Evolutionary conservation across 768 basidiomycete genomes (phyloP), one percentile per base, ranked within the genome.

Genomic region (Fomitopsis serialis): DNA sequence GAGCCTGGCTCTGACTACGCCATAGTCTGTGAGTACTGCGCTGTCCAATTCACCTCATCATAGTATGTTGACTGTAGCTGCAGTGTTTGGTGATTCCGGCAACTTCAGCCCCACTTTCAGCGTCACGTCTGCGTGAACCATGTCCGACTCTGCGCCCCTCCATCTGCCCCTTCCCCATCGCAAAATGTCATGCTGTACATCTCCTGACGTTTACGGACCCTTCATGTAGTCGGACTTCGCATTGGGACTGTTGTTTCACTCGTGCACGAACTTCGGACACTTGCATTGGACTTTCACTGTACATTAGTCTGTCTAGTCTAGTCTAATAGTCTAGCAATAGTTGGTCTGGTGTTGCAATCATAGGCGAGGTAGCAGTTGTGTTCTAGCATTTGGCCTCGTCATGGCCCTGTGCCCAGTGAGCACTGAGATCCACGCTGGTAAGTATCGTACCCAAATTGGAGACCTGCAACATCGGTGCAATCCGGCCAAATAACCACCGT

Each of bases 31-130:
- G 56, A 70, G 77, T 72, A 48, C 6, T 24, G n/a, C n/a, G n/a
- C n/a, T n/a, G n/a, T n/a, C n/a, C n/a, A n/a, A n/a, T n/a, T n/a
- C n/a, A n/a, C n/a, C n/a, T n/a, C n/a, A n/a, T n/a, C n/a, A n/a
- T n/a, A n/a, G n/a, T n/a, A n/a, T n/a, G n/a, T n/a, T n/a, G n/a
- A n/a, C n/a, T n/a, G 29, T 11, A 6, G 29, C 29, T 32, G 29
- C 11, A 77, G 77, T 78, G 42, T 75, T 76, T 51, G 76, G 77
- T 21, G 75, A 77, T 58, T 78, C 77, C 35, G 75, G 74, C 29
- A 72, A 78, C 60, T 62, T 61, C 50, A 76, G 74, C 57, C 66
- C 68, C 1, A 50, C 54, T 25, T 77, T 76, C 65, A 65, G 61
- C 22, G 68, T 76, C 15, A 15, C 13, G 8, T 15, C 13, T 17